Base-by-base conservation (phyloP, 1,284 basidiomycete species). In the Melampsora larici-populina region DNA sequence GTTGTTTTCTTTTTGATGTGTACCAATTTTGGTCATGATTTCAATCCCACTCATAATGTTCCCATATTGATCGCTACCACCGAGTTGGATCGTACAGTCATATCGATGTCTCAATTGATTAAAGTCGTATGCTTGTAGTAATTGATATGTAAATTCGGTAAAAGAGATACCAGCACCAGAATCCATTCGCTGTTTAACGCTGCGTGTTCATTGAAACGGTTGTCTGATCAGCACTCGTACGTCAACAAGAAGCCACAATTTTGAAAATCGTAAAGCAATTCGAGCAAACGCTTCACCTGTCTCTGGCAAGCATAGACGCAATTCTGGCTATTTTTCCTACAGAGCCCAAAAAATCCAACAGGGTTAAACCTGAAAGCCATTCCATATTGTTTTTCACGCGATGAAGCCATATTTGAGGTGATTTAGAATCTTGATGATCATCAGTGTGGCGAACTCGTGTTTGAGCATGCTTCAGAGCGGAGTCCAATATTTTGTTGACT, bases 11-110 rank as follows among this genome's bases (percentile, higher is more conserved):
- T 43, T 74, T 49, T 4, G 40, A 17, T 78, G 74, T 80, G 81
- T 70, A 24, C 81, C 82, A 64, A 87, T 83, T 11, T 89, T 88
- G 75, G 88, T 88, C 81, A 97, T 94, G 63, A 97, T 87, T 78
- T 97, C 93, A 46, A 97, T 87, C 5, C 95, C 95, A 9, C 93
- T 92, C 26, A 94, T 86, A 79, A 99, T 97, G 83, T 99, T 99
- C n/a, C 97, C 96, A 90, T 95, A 95, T 84, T 99, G 97, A 84
- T 99, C 97, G 0, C 92, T 94, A 3, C 97, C 97, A 66, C 97
- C 97, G 60, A 99, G 85, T 84, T 99, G 97, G 63, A 98, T 88
- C 1, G 89, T 89, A 84, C 96, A 98, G 0, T 86, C 86, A 69
- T 88, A 86, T 36, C 87, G 84, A 79, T 86, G 86, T 84, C 95